Percentiles rank a stretch among this genome's conserved stretches.
These are phyloP conservation scores for Leccinum pellstonianum DNA, from an alignment of 768 basidiomycete genomes.

Conservation along the genomic window DNA sequence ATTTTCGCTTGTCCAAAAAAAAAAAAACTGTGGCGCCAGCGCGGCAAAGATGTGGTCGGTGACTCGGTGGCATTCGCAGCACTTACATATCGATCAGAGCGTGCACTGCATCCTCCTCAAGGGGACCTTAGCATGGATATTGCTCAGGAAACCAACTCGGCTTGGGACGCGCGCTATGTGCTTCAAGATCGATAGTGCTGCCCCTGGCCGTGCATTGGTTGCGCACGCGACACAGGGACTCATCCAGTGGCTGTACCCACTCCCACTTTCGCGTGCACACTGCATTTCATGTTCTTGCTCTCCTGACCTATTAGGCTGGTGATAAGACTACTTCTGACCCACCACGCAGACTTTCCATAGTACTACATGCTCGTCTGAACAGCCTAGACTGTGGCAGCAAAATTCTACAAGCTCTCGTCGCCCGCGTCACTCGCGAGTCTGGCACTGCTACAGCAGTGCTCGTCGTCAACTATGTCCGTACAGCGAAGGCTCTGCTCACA, in stretches of 20 bases:
- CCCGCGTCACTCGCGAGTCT: constrained; percentile 34
- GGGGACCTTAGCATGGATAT: not conserved
- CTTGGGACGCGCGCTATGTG: constrained; percentile 41
- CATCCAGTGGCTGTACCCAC: too few species aligned
- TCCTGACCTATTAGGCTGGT: too few species aligned
- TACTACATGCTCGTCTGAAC: constrained; percentile 70
- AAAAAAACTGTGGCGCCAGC: too few species aligned
- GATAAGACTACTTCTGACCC: too few species aligned
- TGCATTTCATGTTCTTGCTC: not conserved
- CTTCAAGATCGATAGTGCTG: constrained; percentile 62
- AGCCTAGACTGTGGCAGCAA: constrained; percentile 63
- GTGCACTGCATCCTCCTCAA: constrained; percentile 73
- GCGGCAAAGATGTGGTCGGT: too few species aligned
- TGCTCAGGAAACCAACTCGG: not conserved
- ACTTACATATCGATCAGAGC: constrained; percentile 56
- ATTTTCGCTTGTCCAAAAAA: too few species aligned
- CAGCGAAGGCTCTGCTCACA: constrained; percentile 67
- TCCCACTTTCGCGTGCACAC: not conserved
- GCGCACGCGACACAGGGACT: too few species aligned
- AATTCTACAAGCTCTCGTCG: constrained; percentile 59
- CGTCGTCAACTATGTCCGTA: constrained; percentile 54
- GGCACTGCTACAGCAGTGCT: constrained; percentile 32
- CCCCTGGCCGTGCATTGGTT: constrained; percentile 64
- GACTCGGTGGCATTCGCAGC: constrained; percentile 41
- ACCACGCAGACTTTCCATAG: constrained; percentile 43